phyloP scores from a whole-genome alignment of 1,139 yeast genomes.

The Debaryomyces fabryi region DNA sequence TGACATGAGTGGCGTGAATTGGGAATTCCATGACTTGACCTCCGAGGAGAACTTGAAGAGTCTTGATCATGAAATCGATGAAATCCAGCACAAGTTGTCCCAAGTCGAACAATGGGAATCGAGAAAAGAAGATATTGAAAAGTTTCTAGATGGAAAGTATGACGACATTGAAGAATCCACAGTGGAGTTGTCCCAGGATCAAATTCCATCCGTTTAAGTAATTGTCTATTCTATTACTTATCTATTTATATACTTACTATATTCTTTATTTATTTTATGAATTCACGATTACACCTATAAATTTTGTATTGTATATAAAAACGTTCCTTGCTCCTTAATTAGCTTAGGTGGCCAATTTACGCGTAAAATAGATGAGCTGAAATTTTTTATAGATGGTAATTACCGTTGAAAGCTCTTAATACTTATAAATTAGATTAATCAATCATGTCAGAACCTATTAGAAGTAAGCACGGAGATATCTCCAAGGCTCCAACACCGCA shows the following conservation, averaged over 20 bases:
- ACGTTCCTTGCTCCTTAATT: background rate
- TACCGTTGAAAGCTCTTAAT: background rate
- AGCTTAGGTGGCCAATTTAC: slow-evolving; percentile 9
- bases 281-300: slow-evolving; percentile 2
- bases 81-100: slow-evolving; percentile 55
- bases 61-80: slow-evolving; percentile 68
- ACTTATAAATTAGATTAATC: background rate
- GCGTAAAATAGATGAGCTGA: slow-evolving; percentile 10
- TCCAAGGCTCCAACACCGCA: slow-evolving; percentile 98
- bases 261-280: slow-evolving; percentile 1
- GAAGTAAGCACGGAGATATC: slow-evolving; percentile 70
- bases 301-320: slow-evolving; percentile 4
- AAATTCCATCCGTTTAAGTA: background rate
- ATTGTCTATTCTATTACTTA: background rate
- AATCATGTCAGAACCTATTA: slow-evolving; percentile 68
- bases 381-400: slow-evolving; percentile 1
- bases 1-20: slow-evolving; percentile 20
- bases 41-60: slow-evolving; percentile 62
- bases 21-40: slow-evolving; percentile 52
- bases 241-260: background rate
- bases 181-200: slow-evolving; percentile 8
- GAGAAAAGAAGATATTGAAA: slow-evolving; percentile 49
- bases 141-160: slow-evolving; percentile 43
- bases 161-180: slow-evolving; percentile 17
- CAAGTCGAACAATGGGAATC: slow-evolving; percentile 55